Conservation (phyloP, 1,284 basidiomycete genomes). For the Ceratobasidium sp. region DNA sequence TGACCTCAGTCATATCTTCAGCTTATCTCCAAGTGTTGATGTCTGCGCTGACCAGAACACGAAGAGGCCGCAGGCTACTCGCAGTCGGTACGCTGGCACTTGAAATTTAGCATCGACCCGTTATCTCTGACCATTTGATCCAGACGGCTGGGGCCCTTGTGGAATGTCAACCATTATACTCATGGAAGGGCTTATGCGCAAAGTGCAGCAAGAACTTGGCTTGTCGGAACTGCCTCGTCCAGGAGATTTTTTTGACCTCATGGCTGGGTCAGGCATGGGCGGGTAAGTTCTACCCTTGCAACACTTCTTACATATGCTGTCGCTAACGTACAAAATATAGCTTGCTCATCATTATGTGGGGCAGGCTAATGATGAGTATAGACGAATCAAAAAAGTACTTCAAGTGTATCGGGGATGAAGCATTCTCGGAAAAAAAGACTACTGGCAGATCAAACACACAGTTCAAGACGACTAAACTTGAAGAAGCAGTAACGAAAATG, state of each 20-base stretch:
- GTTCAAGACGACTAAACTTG: background rate
- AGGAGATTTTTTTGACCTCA: slow-evolving; percentile 49
- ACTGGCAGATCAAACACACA: background rate
- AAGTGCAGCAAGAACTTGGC: background rate
- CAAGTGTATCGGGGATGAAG: slow-evolving; percentile 39
- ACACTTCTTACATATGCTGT: background rate
- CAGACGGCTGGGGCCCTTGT: slow-evolving; percentile 36
- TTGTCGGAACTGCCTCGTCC: slow-evolving; percentile 38
- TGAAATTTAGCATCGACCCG: too few species aligned
- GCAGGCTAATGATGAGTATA: slow-evolving; percentile 48
- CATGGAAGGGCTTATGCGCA: slow-evolving; percentile 26
- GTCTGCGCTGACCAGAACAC: background rate
- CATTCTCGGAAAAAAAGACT: background rate
- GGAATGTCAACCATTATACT: slow-evolving; percentile 25
- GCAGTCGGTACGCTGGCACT: background rate
- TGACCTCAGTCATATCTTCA: background rate
- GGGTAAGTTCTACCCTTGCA: background rate
- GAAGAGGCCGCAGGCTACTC: background rate
- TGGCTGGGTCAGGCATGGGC: slow-evolving; percentile 49
- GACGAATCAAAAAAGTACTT: slow-evolving; percentile 48
- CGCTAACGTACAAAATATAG: slow-evolving; percentile 35
- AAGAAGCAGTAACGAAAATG: background rate
- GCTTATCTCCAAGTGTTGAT: background rate
- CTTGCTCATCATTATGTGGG: slow-evolving; percentile 50
- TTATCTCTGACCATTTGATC: background rate